phyloP scores from a whole-genome alignment of 169 alveolate genomes.

The Cryptosporidium sp. region DNA sequence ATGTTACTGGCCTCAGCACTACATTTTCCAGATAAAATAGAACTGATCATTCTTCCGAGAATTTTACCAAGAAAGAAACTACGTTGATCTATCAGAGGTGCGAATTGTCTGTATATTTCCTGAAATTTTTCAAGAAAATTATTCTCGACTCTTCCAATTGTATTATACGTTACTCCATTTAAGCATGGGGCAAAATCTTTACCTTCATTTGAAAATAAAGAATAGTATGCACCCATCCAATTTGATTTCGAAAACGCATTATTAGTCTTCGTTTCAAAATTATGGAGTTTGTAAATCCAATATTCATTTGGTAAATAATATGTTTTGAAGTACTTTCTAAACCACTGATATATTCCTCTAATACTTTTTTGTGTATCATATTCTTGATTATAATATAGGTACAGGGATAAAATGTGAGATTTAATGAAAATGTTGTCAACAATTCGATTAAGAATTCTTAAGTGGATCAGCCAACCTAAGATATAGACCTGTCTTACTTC shows the following conservation, averaged over 20 bases:
- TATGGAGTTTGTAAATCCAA: conserved; percentile 53
- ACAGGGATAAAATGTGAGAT: conserved; percentile 47
- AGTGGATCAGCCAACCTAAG: conserved; percentile 49
- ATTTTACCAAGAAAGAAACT: conserved; percentile 37
- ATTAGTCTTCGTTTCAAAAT: not conserved
- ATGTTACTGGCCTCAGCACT: conserved; percentile 55
- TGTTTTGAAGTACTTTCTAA: conserved; percentile 55
- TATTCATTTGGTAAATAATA: conserved; percentile 46
- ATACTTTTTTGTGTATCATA: not conserved
- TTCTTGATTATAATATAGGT: conserved; percentile 9
- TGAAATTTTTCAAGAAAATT: conserved; percentile 13
- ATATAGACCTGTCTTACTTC: conserved; percentile 3
- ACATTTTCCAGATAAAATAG: conserved; percentile 38
- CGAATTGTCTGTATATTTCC: conserved; percentile 9
- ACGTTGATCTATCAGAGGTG: not conserved
- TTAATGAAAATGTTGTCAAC: conserved; percentile 27
- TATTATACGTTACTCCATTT: not conserved
- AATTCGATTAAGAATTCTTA: conserved; percentile 30
- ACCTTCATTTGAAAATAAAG: not conserved
- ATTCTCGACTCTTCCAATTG: not conserved
- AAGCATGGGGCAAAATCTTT: not conserved
- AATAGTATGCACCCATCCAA: conserved; percentile 9
- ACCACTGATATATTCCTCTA: conserved; percentile 40
- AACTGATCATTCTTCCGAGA: conserved; percentile 1
- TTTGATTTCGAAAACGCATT: not conserved